Percentiles rank a stretch among this genome's conserved stretches.
These are phyloP conservation scores for Penicillium bialowiezense DNA, from an alignment of 495 filamentous ascomycete species.

Conservation along the genomic window DNA sequence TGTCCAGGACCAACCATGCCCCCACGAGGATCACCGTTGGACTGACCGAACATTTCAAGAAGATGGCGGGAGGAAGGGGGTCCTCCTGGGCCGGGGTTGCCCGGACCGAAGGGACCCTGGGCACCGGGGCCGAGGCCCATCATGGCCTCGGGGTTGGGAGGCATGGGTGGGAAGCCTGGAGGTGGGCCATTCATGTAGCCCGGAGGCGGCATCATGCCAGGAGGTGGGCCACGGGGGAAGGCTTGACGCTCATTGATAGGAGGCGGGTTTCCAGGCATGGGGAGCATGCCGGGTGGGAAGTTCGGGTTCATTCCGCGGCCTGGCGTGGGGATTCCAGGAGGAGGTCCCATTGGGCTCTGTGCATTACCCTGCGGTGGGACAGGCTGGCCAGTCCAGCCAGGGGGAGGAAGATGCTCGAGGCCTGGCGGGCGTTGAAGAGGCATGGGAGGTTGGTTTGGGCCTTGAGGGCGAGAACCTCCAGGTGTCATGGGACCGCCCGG, in stretches of 20 bases:
- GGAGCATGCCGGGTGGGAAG: slow-evolving; percentile 45
- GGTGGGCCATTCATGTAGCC: slow-evolving; percentile 48
- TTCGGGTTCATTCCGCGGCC: slow-evolving; percentile 38
- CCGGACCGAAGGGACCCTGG: slow-evolving; percentile 39
- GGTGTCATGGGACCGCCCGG: slow-evolving; percentile 40
- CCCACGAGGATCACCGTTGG: slow-evolving; percentile 35
- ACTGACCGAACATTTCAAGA: slow-evolving; percentile 47
- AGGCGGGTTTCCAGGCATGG: slow-evolving; percentile 38
- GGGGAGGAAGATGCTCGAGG: slow-evolving; percentile 46
- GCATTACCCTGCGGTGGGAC: slow-evolving; percentile 38
- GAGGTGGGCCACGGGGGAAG: slow-evolving; percentile 44
- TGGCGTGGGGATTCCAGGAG: slow-evolving; percentile 45
- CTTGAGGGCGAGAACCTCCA: slow-evolving; percentile 34
- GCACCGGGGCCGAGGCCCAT: slow-evolving; percentile 37
- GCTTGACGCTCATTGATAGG: slow-evolving; percentile 37
- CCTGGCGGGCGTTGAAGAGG: slow-evolving; percentile 48
- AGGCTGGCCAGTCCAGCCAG: slow-evolving; percentile 38
- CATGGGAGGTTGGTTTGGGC: slow-evolving; percentile 35
- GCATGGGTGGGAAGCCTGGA: slow-evolving; percentile 47
- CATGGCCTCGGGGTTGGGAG: slow-evolving; percentile 41
- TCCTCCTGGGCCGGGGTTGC: slow-evolving; percentile 37
- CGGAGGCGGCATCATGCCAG: slow-evolving; percentile 51
- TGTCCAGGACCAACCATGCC: slow-evolving; percentile 44
- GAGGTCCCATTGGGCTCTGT: slow-evolving; percentile 41
- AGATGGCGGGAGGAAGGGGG: slow-evolving; percentile 45